These are phyloP conservation scores for Metschnikowia arizonensis DNA, from an alignment of 805 yeast species.

Conservation along the genomic window DNA sequence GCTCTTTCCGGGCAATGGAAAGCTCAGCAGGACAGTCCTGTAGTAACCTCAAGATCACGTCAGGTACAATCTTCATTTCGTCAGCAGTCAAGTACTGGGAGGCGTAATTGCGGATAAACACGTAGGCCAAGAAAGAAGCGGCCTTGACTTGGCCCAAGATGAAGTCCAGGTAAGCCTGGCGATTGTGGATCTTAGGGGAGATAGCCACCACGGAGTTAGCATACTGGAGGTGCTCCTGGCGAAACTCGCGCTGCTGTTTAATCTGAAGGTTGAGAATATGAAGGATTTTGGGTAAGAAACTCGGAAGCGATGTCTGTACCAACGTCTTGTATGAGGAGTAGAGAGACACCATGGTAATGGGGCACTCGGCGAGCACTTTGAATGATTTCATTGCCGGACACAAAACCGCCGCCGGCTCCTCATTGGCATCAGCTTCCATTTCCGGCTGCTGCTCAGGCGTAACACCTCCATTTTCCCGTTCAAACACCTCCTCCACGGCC, in stretches of 20 bases:
- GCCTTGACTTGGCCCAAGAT: constrained; percentile 93
- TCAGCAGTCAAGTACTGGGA: constrained; percentile 48
- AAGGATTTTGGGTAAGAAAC: constrained; percentile 78
- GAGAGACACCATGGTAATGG: constrained; percentile 90
- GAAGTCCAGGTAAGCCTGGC: constrained; percentile 82
- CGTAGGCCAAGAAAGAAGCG: constrained; percentile 90
- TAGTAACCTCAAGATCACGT: constrained; percentile 73
- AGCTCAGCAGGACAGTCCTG: constrained; percentile 96
- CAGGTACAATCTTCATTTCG: constrained; percentile 66
- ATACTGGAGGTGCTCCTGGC: constrained; percentile 46
- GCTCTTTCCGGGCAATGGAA: constrained; percentile 86
- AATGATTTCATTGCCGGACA: constrained; percentile 74
- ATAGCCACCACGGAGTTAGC: constrained; percentile 65
- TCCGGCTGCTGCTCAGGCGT: constrained; percentile 9
- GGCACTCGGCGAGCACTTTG: constrained; percentile 92
- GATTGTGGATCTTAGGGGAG: constrained; percentile 68
- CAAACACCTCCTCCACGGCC: constrained; percentile 69
- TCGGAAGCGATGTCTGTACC: constrained; percentile 65
- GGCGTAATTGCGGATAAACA: constrained; percentile 79
- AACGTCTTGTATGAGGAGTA: constrained; percentile 82
- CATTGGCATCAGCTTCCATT: constrained; percentile 13
- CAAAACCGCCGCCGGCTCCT: constrained; percentile 46
- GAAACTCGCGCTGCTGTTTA: constrained; percentile 55
- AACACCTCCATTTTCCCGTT: constrained; percentile 16
- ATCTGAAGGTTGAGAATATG: constrained; percentile 73